phyloP scores from a whole-genome alignment of 2,329 filamentous ascomycete genomes.

The Pyrenochaeta sp. region DNA sequence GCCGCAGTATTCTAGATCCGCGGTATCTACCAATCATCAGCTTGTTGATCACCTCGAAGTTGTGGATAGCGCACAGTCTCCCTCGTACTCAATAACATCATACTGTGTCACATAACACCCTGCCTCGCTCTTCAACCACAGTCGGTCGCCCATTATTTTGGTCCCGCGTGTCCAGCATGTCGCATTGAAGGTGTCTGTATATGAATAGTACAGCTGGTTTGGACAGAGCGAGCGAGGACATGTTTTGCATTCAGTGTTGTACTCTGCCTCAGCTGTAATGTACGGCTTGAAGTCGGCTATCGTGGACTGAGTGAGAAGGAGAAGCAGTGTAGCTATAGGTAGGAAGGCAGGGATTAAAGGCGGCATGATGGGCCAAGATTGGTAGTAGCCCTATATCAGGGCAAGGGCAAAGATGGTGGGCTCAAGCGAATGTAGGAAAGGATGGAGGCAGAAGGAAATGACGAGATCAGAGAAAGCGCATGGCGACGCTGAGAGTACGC shows the following conservation, averaged over 20 bases:
- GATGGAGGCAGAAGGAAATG: background rate
- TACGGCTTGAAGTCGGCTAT: conserved; percentile 18
- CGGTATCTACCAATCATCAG: conserved; percentile 19
- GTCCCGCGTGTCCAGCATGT: conserved; percentile 44
- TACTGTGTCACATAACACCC: conserved; percentile 44
- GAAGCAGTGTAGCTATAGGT: background rate
- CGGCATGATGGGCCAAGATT: background rate
- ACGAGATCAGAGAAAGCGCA: background rate
- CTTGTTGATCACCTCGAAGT: background rate
- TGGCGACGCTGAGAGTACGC: background rate
- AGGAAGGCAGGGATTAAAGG: background rate
- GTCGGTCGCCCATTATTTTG: conserved; percentile 33
- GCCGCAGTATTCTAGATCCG: conserved; percentile 38
- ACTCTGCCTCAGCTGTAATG: conserved; percentile 32
- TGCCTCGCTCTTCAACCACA: conserved; percentile 40
- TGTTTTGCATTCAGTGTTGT: conserved; percentile 43
- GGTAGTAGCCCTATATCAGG: conserved; percentile 2
- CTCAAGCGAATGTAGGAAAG: conserved; percentile 6
- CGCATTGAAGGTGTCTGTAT: conserved; percentile 28
- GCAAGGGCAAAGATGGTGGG: background rate
- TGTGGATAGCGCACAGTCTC: conserved; percentile 29
- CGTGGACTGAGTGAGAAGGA: background rate
- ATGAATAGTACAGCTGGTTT: conserved; percentile 29
- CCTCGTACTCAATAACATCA: conserved; percentile 34
- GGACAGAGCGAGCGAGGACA: conserved; percentile 40